Conservation (phyloP, 1,284 basidiomycete species). For the Cutaneotrichosporon arboriforme region DNA sequence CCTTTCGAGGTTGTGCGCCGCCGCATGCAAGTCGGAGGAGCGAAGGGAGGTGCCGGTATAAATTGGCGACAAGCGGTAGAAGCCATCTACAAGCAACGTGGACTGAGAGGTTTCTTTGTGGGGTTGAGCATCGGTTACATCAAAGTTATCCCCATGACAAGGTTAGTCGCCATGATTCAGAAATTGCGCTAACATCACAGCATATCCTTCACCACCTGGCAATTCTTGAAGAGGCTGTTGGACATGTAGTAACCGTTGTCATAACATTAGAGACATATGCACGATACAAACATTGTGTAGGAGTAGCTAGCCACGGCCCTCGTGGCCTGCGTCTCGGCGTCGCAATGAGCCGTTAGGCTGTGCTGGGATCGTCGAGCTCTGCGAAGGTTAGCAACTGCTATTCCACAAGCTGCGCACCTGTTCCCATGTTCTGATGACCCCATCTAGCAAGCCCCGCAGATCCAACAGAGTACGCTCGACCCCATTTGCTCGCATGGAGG, state of each 20-base stretch:
- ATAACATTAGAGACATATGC: slow-evolving; percentile 15
- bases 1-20: slow-evolving; percentile 92
- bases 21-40: slow-evolving; percentile 93
- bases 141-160: slow-evolving; percentile 95
- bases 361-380: slow-evolving; percentile 4
- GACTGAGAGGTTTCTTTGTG: slow-evolving; percentile 87
- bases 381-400: background rate
- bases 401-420: slow-evolving; percentile 21
- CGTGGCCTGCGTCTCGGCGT: too few relatives aligned
- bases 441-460: slow-evolving; percentile 38
- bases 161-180: slow-evolving; percentile 29
- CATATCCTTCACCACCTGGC: slow-evolving; percentile 50
- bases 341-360: background rate
- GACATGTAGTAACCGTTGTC: slow-evolving; percentile 32
- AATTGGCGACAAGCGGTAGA: slow-evolving; percentile 70
- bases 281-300: background rate
- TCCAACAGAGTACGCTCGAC: slow-evolving; percentile 39
- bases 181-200: slow-evolving; percentile 21
- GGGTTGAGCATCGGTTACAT: slow-evolving; percentile 90
- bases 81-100: slow-evolving; percentile 63
- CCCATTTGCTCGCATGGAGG: slow-evolving; percentile 11
- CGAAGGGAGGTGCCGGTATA: slow-evolving; percentile 54
- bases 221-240: slow-evolving; percentile 46
- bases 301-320: too few relatives aligned
- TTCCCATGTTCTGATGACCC: slow-evolving; percentile 36